Percentiles rank a stretch among this genome's conserved stretches.
These are phyloP conservation scores for Paraphoma chrysanthemicola DNA, from an alignment of 2,329 filamentous ascomycete species.

Conservation along the genomic window DNA sequence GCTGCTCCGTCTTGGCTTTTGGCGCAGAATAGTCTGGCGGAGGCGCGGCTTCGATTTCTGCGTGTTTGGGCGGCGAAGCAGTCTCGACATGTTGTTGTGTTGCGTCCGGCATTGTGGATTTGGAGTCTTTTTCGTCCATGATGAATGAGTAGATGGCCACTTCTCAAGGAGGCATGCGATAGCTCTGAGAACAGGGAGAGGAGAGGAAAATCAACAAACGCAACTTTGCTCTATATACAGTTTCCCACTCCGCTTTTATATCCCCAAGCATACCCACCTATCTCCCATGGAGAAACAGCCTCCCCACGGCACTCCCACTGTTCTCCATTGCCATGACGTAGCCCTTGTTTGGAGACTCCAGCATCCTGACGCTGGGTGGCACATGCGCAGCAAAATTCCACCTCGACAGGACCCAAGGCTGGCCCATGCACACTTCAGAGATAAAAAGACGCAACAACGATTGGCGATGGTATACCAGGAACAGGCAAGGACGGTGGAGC, in stretches of 20 bases:
- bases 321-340: constrained; percentile 16
- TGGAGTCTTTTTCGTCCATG: constrained; percentile 38
- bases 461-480: constrained; percentile 15
- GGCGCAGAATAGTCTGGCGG: constrained; percentile 28
- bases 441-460: constrained; percentile 12
- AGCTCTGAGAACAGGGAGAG: no score
- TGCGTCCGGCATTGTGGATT: constrained; percentile 13
- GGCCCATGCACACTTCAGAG: constrained; percentile 9
- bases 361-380: constrained; percentile 15
- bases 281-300: constrained; percentile 22
- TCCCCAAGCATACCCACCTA: constrained; percentile 24
- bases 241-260: constrained; percentile 28
- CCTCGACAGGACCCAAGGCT: constrained; percentile 16
- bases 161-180: no score
- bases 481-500: constrained; percentile 23
- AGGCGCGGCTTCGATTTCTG: constrained; percentile 32
- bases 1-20: constrained; percentile 40
- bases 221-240: not conserved
- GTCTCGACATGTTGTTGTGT: constrained; percentile 7
- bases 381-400: constrained; percentile 23
- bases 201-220: not conserved
- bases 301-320: constrained; percentile 22
- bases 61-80: constrained; percentile 11
- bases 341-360: constrained; percentile 29
- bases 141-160: not conserved